phyloP scores from a whole-genome alignment of 2,329 filamentous ascomycete species.

The Claviceps capensis region DNA sequence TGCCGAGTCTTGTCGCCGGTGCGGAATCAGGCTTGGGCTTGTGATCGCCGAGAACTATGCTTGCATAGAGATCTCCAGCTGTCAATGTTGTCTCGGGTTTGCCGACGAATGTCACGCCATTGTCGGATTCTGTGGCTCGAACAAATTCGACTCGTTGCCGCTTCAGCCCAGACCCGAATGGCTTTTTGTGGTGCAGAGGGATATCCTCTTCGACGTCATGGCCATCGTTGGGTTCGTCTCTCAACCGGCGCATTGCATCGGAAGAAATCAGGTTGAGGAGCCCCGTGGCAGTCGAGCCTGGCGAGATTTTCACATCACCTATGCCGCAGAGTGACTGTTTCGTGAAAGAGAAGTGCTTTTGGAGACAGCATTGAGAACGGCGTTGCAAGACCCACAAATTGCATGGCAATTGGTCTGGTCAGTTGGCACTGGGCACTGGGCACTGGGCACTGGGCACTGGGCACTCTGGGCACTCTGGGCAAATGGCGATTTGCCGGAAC shows the following conservation, averaged over 20 bases:
- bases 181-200: conserved; percentile 37
- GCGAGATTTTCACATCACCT: background rate
- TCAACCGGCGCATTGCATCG: conserved; percentile 15
- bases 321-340: background rate
- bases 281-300: background rate
- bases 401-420: too few species aligned
- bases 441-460: too few species aligned
- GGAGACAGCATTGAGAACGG: background rate
- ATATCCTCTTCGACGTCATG: conserved; percentile 27
- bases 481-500: too few species aligned
- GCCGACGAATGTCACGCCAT: conserved; percentile 14
- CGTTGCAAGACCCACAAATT: too few species aligned
- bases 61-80: conserved; percentile 49
- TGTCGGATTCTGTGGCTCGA: conserved; percentile 31
- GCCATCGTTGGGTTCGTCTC: conserved; percentile 14
- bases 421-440: too few species aligned
- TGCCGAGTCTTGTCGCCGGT: conserved; percentile 9
- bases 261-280: background rate
- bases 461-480: too few species aligned
- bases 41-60: conserved; percentile 44
- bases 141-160: conserved; percentile 43
- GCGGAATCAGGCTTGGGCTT: conserved; percentile 6
- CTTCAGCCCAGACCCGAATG: conserved; percentile 43
- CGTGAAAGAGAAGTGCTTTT: background rate
- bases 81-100: conserved; percentile 12